These are phyloP conservation scores for Aspergillus oerlinghausenensis DNA, from an alignment of 2,329 filamentous ascomycete species.

Conservation along the genomic window DNA sequence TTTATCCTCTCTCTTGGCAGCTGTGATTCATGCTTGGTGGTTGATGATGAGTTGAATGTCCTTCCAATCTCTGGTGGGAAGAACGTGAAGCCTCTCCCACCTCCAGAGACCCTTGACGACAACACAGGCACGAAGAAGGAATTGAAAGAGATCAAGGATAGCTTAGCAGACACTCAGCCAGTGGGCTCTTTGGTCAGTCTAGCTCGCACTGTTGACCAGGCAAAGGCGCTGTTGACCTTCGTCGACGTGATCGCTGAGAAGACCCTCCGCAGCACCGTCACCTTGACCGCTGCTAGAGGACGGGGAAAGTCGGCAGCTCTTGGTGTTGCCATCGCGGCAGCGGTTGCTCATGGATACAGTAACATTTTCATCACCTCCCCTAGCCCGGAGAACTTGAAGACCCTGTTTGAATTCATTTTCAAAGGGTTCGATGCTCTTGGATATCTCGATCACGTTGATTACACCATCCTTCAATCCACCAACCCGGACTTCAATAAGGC, in stretches of 20 bases:
- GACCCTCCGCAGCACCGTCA: constrained; percentile 87
- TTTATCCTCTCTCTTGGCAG: constrained; percentile 94
- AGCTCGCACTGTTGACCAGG: constrained; percentile 89
- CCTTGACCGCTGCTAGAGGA: constrained; percentile 87
- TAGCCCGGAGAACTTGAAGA: constrained; percentile 97
- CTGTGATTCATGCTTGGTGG: constrained; percentile 89
- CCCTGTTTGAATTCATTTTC: constrained; percentile 95
- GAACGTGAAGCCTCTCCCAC: constrained; percentile 75
- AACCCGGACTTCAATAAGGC: constrained; percentile 99
- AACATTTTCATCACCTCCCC: constrained; percentile 99
- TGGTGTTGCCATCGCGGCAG: constrained; percentile 88
- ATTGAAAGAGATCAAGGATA: constrained; percentile 81
- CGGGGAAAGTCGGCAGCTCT: constrained; percentile 95
- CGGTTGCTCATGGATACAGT: constrained; percentile 92
- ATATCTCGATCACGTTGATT: constrained; percentile 93
- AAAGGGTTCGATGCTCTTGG: constrained; percentile 94
- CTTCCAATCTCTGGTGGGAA: constrained; percentile 95
- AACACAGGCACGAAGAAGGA: constrained; percentile 68
- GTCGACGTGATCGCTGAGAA: constrained; percentile 96
- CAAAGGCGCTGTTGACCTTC: constrained; percentile 93
- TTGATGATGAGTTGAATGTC: constrained; percentile 97
- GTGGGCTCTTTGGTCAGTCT: constrained; percentile 79
- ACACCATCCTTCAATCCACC: constrained; percentile 96
- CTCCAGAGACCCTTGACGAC: constrained; percentile 68
- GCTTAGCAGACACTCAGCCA: constrained; percentile 76